These are phyloP conservation scores for Gaeumannomyces tritici DNA, from an alignment of 2,329 filamentous ascomycete species.

Conservation along the genomic window DNA sequence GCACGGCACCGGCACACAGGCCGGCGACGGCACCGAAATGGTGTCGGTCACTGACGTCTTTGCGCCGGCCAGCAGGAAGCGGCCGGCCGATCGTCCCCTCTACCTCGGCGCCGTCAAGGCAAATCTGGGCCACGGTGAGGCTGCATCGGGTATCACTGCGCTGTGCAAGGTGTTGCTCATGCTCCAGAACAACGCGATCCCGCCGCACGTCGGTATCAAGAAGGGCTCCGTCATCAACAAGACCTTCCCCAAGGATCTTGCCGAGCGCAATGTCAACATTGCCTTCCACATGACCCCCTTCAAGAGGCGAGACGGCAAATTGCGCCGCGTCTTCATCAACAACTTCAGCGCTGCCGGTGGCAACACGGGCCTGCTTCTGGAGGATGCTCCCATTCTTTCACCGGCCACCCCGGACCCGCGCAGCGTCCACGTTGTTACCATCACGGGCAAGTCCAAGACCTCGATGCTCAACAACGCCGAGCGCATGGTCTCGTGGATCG, in stretches of 20 bases:
- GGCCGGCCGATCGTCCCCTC: constrained; percentile 40
- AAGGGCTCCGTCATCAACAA: constrained; percentile 41
- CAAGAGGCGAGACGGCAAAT: constrained; percentile 34
- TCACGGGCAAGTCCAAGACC: constrained; percentile 46
- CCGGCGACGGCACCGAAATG: constrained; percentile 77
- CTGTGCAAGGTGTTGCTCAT: constrained; percentile 57
- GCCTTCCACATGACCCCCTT: constrained; percentile 43
- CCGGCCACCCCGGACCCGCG: constrained; percentile 36
- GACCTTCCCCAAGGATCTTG: constrained; percentile 46
- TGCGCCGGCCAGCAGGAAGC: constrained; percentile 35
- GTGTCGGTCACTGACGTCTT: constrained; percentile 55
- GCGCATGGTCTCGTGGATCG: constrained; percentile 43
- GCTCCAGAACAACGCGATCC: constrained; percentile 52
- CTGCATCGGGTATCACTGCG: constrained; percentile 51
- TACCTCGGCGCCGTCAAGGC: constrained; percentile 55
- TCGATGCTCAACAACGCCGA: constrained; percentile 51
- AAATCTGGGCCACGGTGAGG: constrained; percentile 54
- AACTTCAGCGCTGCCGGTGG: constrained; percentile 65
- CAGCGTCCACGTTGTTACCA: constrained; percentile 44
- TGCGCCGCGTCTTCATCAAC: constrained; percentile 47
- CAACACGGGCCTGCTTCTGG: constrained; percentile 57
- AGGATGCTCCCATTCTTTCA: constrained; percentile 42
- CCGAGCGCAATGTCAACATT: constrained; percentile 48
- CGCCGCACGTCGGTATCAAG: constrained; percentile 61
- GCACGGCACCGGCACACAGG: constrained; percentile 83